A percentile compares a stretch with the other conserved stretches of the same genome.
These are phyloP conservation scores for Penicillium brasilianum DNA, from an alignment of 2,329 filamentous ascomycete genomes.

Conservation along the genomic window DNA sequence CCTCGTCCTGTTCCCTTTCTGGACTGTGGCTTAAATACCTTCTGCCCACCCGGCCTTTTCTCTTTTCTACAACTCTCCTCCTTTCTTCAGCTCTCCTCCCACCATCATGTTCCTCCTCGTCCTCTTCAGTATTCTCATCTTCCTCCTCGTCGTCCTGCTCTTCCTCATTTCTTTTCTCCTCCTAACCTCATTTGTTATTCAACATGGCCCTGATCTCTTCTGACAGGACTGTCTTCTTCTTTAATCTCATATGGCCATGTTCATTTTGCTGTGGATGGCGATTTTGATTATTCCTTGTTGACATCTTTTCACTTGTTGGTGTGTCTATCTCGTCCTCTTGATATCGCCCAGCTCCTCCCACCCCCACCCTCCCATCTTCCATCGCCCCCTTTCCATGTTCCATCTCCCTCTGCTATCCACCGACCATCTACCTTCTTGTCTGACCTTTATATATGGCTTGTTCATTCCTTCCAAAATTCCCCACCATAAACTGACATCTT, in stretches of 20 bases:
- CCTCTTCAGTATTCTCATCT: neutral
- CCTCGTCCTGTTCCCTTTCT: neutral
- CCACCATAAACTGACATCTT: neutral
- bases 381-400: neutral
- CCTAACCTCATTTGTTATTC: neutral
- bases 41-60: neutral
- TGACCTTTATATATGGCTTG: neutral
- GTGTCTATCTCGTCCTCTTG: too few species aligned
- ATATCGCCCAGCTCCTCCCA: neutral
- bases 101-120: too few species aligned
- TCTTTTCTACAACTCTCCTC: neutral
- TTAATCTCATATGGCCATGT: neutral
- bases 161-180: neutral
- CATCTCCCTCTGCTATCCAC: neutral
- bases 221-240: neutral
- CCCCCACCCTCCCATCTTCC: neutral
- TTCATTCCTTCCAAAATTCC: neutral
- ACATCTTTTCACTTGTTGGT: too few species aligned
- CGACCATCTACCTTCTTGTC: neutral
- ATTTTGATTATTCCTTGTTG: neutral
- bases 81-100: neutral
- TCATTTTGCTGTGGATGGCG: neutral
- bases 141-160: neutral
- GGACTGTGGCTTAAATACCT: neutral
- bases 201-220: neutral